Evolutionary conservation across 2,329 filamentous ascomycete genomes (phyloP).

Genomic region (Teratosphaeria destructans): DNA sequence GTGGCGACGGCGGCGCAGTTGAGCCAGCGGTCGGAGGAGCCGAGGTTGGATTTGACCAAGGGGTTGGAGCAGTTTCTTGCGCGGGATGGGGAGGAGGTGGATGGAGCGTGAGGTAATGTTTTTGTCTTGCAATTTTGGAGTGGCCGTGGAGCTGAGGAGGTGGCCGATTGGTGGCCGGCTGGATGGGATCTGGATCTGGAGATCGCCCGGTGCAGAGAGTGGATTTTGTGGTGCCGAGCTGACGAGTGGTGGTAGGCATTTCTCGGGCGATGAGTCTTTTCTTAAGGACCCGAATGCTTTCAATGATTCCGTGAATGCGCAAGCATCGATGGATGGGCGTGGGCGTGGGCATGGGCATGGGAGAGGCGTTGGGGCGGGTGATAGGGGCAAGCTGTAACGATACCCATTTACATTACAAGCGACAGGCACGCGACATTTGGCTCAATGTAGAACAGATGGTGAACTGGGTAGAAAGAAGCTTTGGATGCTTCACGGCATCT

Average conservation of each 20-base stretch:
- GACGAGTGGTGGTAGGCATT: constrained; percentile 32
- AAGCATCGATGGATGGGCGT: not conserved
- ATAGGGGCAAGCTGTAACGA: constrained; percentile 5
- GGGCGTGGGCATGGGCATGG: not conserved
- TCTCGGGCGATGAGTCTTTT: constrained; percentile 50
- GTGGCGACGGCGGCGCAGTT: not conserved
- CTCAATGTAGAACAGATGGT: not conserved
- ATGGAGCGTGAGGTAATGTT: not conserved
- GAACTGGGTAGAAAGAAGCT: not conserved
- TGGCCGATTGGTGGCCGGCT: not conserved
- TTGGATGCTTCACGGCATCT: not conserved
- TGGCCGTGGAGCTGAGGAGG: not conserved
- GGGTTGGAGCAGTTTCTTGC: not conserved
- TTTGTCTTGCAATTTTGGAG: not conserved
- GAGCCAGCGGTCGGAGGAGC: constrained; percentile 1
- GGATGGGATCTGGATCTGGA: not conserved
- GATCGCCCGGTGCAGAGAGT: not conserved
- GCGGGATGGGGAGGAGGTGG: not conserved
- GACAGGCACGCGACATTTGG: not conserved
- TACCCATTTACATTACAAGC: not conserved
- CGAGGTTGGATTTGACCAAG: not conserved
- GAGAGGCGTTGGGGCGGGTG: not conserved
- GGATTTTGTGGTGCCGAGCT: not conserved
- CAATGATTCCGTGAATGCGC: constrained; percentile 22
- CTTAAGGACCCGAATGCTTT: constrained; percentile 29